phyloP scores from a whole-genome alignment of 2,329 filamentous ascomycete species.

The Penicillium brevicompactum region DNA sequence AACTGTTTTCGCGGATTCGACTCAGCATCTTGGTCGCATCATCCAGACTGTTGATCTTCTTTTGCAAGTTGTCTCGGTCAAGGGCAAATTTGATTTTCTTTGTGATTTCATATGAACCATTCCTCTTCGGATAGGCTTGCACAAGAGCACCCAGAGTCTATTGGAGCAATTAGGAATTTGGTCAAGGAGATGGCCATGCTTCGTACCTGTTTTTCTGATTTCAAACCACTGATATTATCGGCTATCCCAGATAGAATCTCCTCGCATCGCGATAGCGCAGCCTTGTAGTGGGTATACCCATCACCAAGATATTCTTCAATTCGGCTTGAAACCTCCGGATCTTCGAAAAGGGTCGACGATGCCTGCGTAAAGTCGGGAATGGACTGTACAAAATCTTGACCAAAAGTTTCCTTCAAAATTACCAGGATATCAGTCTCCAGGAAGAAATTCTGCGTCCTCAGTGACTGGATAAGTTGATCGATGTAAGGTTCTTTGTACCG shows the following conservation, averaged over 20 bases:
- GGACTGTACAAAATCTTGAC: background rate
- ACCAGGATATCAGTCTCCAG: background rate
- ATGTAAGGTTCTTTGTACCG: background rate
- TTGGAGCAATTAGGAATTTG: background rate
- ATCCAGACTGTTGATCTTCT: background rate
- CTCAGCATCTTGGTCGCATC: background rate
- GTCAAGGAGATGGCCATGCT: background rate
- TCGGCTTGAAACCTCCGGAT: background rate
- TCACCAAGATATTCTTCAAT: background rate
- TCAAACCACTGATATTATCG: background rate
- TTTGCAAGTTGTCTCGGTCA: background rate
- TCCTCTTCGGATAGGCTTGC: background rate
- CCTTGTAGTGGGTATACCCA: background rate
- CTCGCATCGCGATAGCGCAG: background rate
- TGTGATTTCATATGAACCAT: background rate
- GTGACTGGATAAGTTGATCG: background rate
- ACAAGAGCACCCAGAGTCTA: background rate
- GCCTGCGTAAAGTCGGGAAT: background rate
- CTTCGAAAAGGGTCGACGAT: background rate
- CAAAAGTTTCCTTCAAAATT: background rate
- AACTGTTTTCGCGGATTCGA: background rate
- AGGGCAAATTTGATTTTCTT: background rate
- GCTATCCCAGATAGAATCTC: background rate
- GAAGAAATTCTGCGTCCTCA: background rate
- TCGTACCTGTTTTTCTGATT: background rate